Evolutionary conservation across 1,284 basidiomycete species (phyloP).

Genomic region (Agaricales sp.): DNA sequence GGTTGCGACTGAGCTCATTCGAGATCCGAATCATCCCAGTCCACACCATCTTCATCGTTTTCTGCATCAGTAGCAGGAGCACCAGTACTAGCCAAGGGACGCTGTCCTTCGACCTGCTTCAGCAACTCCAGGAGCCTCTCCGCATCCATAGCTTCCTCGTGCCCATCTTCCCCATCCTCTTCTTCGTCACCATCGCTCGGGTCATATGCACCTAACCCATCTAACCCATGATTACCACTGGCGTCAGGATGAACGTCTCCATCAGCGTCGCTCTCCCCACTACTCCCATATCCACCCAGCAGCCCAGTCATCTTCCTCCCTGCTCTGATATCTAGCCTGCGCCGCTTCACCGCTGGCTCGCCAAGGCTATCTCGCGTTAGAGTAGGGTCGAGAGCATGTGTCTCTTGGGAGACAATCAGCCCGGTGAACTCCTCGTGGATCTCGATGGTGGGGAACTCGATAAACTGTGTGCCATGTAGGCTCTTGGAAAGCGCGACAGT

Average conservation of each 20-base stretch:
- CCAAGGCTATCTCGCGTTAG: conserved; percentile 30
- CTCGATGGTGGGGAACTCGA: conserved; percentile 76
- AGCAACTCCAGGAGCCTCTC: conserved; percentile 40
- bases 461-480: conserved; percentile 53
- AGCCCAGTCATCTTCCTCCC: conserved; percentile 47
- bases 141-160: conserved; percentile 28
- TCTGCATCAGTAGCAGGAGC: conserved; percentile 15
- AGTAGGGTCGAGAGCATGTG: conserved; percentile 39
- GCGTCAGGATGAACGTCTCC: conserved; percentile 14
- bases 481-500: conserved; percentile 32
- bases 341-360: conserved; percentile 35
- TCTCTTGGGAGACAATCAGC: too few species aligned
- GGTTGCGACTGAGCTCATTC: conserved; percentile 22
- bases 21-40: conserved; percentile 51
- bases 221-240: conserved; percentile 22
- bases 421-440: conserved; percentile 61
- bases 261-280: conserved; percentile 31
- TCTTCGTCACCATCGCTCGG: conserved; percentile 36
- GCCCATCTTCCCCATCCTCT: conserved; percentile 17
- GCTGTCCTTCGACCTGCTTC: conserved; percentile 27
- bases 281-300: conserved; percentile 60
- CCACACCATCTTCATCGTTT: conserved; percentile 43
- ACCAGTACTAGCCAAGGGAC: too few species aligned
- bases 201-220: conserved; percentile 42
- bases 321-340: conserved; percentile 37